These are phyloP conservation scores for Phytophthora fragariaefolia DNA, from an alignment of 352 stramenopile species.

Conservation along the genomic window DNA sequence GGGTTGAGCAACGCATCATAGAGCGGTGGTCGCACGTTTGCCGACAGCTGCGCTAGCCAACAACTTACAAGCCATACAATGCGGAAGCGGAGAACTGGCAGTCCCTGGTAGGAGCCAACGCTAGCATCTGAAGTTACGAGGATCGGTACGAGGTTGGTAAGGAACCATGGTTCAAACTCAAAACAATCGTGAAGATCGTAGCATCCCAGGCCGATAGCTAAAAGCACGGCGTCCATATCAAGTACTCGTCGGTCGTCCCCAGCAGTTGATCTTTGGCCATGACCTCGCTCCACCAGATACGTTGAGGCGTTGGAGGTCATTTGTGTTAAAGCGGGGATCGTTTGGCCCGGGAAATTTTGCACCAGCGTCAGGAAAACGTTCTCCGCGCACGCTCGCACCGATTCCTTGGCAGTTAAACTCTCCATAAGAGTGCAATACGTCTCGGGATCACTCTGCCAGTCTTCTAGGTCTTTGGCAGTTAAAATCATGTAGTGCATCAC, in stretches of 20 bases:
- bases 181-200: slow-evolving; percentile 90
- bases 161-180: slow-evolving; percentile 89
- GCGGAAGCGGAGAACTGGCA: slow-evolving; percentile 75
- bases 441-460: slow-evolving; percentile 79
- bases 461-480: slow-evolving; percentile 58
- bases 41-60: slow-evolving; percentile 84
- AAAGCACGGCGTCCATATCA: slow-evolving; percentile 79
- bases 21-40: slow-evolving; percentile 68
- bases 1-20: slow-evolving; percentile 78
- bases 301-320: slow-evolving; percentile 62
- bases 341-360: slow-evolving; percentile 73
- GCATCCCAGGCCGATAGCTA: slow-evolving; percentile 81
- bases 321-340: slow-evolving; percentile 72
- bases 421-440: slow-evolving; percentile 69
- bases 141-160: slow-evolving; percentile 74
- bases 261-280: slow-evolving; percentile 2
- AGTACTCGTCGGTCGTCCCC: slow-evolving; percentile 49
- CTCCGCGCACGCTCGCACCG: slow-evolving; percentile 79
- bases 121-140: slow-evolving; percentile 41
- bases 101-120: slow-evolving; percentile 48
- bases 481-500: slow-evolving; percentile 85
- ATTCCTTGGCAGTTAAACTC: slow-evolving; percentile 80
- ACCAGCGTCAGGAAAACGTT: slow-evolving; percentile 87
- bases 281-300: slow-evolving; percentile 54
- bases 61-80: slow-evolving; percentile 90